Evolutionary conservation across 2,329 filamentous ascomycete genomes (phyloP), one percentile per base, ranked within the genome.

Genomic region (Cordyceps sp.): DNA sequence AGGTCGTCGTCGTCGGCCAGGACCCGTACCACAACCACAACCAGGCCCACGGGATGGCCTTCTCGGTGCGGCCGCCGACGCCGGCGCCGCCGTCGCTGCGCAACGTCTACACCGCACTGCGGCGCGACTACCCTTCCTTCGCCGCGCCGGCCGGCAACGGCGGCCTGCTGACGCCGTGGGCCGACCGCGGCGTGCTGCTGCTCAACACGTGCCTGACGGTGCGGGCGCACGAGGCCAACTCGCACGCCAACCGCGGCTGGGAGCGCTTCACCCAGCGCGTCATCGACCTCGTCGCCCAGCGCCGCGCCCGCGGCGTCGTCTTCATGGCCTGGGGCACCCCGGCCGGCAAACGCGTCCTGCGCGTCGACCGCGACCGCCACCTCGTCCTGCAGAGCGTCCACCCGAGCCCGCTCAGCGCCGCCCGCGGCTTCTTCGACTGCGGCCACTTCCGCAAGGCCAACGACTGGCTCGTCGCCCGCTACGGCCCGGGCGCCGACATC

Each of bases 11-110:
- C 48, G 57, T 96, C 33, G 90, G 90, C 41, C 90, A 98, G 60
- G 90, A 98, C 52, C 90, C 90, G 3, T 98, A 98, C 55, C 90
- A 98, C 62, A 93, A 93, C 53, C 55, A 73, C 52, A 92, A 92
- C 55, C 90, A 98, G 64, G 90, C 90, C 31, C 90, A 96, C 54
- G 90, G 90, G 27, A 75, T 98, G 36, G 88, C 82, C 51, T 98
- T 98, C 66, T 93, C 84, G 30, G 86, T 96, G 34, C 81, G 82
- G 9, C 78, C 88, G 4, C 90, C 90, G 0, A 93, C 84, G 0
- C 72, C 73, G 4, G 84, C 88, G 1, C 90, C 90, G 0, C 86
- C 88, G 0, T 93, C 84, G 1, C 74, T 98, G 13, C 73, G 73
- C 45, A 98, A 98, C 59, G 94, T 98, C 60, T 98, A 92, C 64